Evolutionary conservation across 129 eudicot genomes (phyloP).

Genomic region (Centaurea solstitialis): DNA sequence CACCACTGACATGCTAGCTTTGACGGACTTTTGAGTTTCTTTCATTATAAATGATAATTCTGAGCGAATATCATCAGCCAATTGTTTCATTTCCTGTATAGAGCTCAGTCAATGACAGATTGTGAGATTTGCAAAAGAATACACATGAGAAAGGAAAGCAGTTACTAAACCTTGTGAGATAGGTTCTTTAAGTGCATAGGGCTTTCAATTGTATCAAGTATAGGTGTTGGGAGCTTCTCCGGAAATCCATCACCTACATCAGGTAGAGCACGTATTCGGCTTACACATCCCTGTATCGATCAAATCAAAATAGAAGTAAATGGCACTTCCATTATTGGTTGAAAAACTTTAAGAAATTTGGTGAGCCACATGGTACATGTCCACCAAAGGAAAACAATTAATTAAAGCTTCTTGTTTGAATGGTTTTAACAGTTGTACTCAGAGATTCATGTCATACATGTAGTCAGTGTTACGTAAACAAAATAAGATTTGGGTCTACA

Average conservation of each 20-base stretch:
- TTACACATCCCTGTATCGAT: slow-evolving; percentile 46
- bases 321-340: slow-evolving; percentile 3
- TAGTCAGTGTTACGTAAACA: neutral
- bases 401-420: neutral
- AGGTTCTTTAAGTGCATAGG: slow-evolving; percentile 82
- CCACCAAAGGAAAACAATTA: neutral
- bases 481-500: neutral
- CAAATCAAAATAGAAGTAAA: neutral
- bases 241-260: slow-evolving; percentile 47
- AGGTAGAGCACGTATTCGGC: slow-evolving; percentile 47
- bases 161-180: slow-evolving; percentile 58
- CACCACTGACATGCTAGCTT: slow-evolving; percentile 71
- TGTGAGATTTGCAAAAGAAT: neutral
- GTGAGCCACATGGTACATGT: neutral
- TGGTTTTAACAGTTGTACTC: neutral
- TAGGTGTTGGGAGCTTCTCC: slow-evolving; percentile 76
- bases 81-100: slow-evolving; percentile 72
- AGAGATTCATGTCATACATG: neutral
- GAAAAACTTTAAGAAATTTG: neutral
- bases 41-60: slow-evolving; percentile 65
- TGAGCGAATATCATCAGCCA: slow-evolving; percentile 84
- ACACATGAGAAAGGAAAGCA: slow-evolving; percentile 11
- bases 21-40: slow-evolving; percentile 49
- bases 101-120: slow-evolving; percentile 14
- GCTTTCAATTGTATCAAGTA: slow-evolving; percentile 80